These are phyloP conservation scores for Fusarium irregulare DNA, from an alignment of 2,329 filamentous ascomycete species.

Conservation along the genomic window DNA sequence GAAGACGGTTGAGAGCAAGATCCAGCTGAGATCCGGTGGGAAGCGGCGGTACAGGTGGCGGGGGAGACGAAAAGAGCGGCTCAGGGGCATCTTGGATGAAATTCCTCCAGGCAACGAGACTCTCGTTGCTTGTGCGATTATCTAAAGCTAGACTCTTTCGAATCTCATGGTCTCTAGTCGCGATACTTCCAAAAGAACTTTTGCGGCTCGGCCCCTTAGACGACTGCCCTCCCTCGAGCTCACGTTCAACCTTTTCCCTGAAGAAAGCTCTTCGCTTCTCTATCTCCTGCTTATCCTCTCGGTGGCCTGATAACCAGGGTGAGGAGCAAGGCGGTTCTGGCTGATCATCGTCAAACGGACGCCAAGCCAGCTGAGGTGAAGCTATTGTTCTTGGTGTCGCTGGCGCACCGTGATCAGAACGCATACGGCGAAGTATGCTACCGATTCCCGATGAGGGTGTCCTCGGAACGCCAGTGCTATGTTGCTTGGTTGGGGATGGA, in stretches of 20 bases:
- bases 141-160: background rate
- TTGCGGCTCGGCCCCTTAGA: conserved; percentile 20
- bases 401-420: conserved; percentile 32
- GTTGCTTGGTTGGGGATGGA: conserved; percentile 18
- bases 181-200: conserved; percentile 20
- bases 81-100: conserved; percentile 42
- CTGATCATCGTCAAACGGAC: conserved; percentile 42
- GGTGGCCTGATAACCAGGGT: conserved; percentile 39
- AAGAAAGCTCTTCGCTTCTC: conserved; percentile 40
- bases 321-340: conserved; percentile 37
- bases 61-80: conserved; percentile 41
- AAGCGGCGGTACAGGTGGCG: conserved; percentile 45
- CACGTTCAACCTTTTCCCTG: conserved; percentile 34
- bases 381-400: conserved; percentile 35
- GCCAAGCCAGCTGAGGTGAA: conserved; percentile 42
- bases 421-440: conserved; percentile 43
- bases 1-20: conserved; percentile 18
- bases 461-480: conserved; percentile 7
- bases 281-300: conserved; percentile 34
- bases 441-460: conserved; percentile 43
- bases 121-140: conserved; percentile 40
- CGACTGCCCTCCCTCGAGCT: conserved; percentile 8
- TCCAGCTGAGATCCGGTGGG: conserved; percentile 36
- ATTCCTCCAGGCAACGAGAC: conserved; percentile 38
- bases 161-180: conserved; percentile 21